Evolutionary conservation across 2,329 filamentous ascomycete species (phyloP), one percentile per base, ranked within the genome.

Genomic region (Sclerotinia trifoliorum): DNA sequence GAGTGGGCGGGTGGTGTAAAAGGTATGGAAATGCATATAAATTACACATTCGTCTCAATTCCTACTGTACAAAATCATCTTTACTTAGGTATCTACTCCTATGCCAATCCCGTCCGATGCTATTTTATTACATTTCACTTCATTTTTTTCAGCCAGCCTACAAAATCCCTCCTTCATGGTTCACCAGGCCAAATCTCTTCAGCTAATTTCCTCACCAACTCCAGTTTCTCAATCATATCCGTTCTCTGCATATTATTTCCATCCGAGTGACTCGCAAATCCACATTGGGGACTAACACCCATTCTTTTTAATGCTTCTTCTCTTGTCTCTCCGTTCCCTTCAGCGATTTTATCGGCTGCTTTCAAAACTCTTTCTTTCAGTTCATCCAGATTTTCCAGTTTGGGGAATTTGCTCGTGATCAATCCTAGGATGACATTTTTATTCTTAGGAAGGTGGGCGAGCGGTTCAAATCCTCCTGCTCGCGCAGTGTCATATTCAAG

Each of bases 181-280:
- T 74, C 61, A 15, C 71, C 73, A 42, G 68, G 77, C 91, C 90
- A 94, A 68, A 93, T 85, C 74, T 89, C 86, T 75, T 93, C 85
- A 3, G 91, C 90, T 74, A 94, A 87, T 73, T 87, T 82, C 71
- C 90, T 85, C 24, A 93, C 89, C 65, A 94, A 80, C 72, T 85
- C 81, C 74, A 94, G 79, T 81, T 93, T 94, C 78, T 85, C 86
- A 80, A 86, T 86, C 88, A 93, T 89, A 70, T 91, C 90, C 57
- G 91, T 85, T 71, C 86, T 81, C 29, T 83, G 85, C 66, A 94
- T 81, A 19, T 86, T 84, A 76, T 94, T 93, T 0, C 90, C 91
- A 74, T 73, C 72, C 48, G 64, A 67, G 61, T 73, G 71, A 55
- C 73, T 74, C 15, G 71, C 73, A 64, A 91, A 91, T 7, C 88